A percentile compares a stretch with the other conserved stretches of the same genome.
Evolutionary conservation across 106 monocot species (phyloP).

Genomic region (Acanthochlamys bracteata): DNA sequence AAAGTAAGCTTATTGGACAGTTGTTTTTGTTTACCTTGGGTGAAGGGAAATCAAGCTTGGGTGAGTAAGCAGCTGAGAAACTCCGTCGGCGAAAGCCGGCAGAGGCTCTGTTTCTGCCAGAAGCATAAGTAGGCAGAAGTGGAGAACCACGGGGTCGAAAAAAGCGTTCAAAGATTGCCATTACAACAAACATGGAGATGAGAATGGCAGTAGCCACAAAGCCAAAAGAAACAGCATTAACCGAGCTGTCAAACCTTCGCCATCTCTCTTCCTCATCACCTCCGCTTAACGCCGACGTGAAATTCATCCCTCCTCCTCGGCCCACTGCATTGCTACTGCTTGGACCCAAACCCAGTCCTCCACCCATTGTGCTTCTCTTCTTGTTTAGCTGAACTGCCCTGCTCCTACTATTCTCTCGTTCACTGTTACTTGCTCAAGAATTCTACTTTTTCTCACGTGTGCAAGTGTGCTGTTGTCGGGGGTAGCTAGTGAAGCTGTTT

Average conservation of each 20-base stretch:
- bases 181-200: constrained; percentile 62
- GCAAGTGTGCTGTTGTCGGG: too few relatives aligned
- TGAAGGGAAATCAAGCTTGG: constrained; percentile 32
- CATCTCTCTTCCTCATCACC: constrained; percentile 29
- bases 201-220: constrained; percentile 67
- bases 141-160: constrained; percentile 16
- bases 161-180: constrained; percentile 66
- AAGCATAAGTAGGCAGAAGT: constrained; percentile 2
- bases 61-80: background rate
- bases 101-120: background rate
- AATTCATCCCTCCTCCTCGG: constrained; percentile 8
- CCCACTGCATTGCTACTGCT: background rate
- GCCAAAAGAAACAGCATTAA: constrained; percentile 55
- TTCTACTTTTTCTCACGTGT: too few relatives aligned
- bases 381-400: too few relatives aligned
- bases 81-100: constrained; percentile 1
- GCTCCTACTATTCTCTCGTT: too few relatives aligned
- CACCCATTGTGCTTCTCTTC: too few relatives aligned
- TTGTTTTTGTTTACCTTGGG: constrained; percentile 23
- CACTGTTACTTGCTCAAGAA: too few relatives aligned
- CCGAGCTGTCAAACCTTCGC: constrained; percentile 38
- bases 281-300: constrained; percentile 20
- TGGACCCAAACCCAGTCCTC: background rate
- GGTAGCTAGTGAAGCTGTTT: too few relatives aligned
- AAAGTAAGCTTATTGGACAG: background rate